phyloP scores from a whole-genome alignment of 176 grass and related monocot species.

The Ensete glaucum region DNA sequence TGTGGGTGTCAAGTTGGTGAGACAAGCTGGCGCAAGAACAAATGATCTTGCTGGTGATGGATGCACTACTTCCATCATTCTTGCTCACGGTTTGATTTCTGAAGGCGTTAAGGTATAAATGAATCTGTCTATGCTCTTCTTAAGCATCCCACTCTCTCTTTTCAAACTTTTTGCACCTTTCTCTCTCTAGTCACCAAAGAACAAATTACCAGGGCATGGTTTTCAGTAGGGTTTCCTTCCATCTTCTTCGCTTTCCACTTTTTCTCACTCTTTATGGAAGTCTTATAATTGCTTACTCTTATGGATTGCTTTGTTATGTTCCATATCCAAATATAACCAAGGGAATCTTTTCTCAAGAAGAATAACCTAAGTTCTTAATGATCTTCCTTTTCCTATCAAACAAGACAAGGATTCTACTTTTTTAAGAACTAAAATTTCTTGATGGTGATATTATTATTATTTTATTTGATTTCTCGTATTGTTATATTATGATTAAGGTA shows the following conservation, averaged over 20 bases:
- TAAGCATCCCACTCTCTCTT: neutral
- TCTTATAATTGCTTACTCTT: no score
- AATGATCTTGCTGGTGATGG: constrained; percentile 88
- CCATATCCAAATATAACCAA: neutral
- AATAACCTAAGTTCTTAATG: neutral
- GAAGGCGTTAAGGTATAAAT: constrained; percentile 75
- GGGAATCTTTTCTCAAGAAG: neutral
- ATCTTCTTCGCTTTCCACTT: neutral
- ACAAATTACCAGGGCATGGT: neutral
- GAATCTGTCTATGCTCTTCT: neutral
- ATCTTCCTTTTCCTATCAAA: no score
- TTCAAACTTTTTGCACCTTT: neutral
- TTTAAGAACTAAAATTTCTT: neutral
- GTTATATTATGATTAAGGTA: constrained; percentile 53
- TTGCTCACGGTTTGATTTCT: constrained; percentile 79
- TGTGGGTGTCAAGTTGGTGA: constrained; percentile 87
- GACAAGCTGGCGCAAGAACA: constrained; percentile 79
- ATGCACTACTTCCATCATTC: constrained; percentile 89
- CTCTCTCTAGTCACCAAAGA: neutral
- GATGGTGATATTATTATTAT: neutral
- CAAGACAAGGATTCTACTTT: neutral
- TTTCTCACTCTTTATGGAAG: neutral
- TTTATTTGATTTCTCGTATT: constrained; percentile 25
- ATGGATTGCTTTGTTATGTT: neutral
- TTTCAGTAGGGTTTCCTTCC: neutral